Evolutionary conservation across 1,284 basidiomycete species (phyloP), one percentile per base, ranked within the genome.

Genomic region (Trichosporon sp.): DNA sequence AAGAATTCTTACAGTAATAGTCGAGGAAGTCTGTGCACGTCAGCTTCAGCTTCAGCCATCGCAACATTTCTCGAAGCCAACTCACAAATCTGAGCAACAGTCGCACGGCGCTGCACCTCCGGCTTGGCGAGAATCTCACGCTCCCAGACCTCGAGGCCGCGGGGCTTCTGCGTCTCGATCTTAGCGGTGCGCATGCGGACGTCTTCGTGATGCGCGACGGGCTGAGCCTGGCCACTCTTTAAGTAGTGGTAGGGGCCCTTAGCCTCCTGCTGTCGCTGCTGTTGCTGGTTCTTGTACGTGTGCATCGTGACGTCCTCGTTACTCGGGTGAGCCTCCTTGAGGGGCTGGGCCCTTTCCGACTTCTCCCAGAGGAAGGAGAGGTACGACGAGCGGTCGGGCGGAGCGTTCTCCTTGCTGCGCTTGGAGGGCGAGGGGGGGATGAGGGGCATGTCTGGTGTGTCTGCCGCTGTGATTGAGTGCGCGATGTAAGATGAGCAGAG

Each of bases 81-180:
- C 82, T 76, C 75, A 95, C 93, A 97, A 52, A 97, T 86, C 75
- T 97, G 95, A 25, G 93, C 93, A 11, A 97, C 92, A 4, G 94
- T 96, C 2, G 94, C 90, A 79, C 96, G 96, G 61, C 94, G 86
- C 77, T 87, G 91, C 62, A 96, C 89, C 78, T 97, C 95, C 14
- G 88, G 78, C 66, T 86, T 91, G 32, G 90, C 88, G 54, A 95
- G 75, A 34, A 95, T 82, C 72, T 92, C 89, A 65, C 85, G 86
- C 82, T 95, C 94, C 91, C 91, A 95, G 61, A 87, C 80, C 76
- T 88, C 85, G 62, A 90, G 72, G 13, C 67, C 80, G 67, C 72
- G 66, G 52, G 71, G 68, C 65, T 76, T 72, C 60, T 73, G 52
- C 2, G 72, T 69, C 59, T 77, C 73, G 29, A 69, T 65, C 58